Percentiles rank a stretch among this genome's conserved stretches.
Evolutionary conservation across 495 filamentous ascomycete species (phyloP).

Genomic region (Aspergillus asperescens): DNA sequence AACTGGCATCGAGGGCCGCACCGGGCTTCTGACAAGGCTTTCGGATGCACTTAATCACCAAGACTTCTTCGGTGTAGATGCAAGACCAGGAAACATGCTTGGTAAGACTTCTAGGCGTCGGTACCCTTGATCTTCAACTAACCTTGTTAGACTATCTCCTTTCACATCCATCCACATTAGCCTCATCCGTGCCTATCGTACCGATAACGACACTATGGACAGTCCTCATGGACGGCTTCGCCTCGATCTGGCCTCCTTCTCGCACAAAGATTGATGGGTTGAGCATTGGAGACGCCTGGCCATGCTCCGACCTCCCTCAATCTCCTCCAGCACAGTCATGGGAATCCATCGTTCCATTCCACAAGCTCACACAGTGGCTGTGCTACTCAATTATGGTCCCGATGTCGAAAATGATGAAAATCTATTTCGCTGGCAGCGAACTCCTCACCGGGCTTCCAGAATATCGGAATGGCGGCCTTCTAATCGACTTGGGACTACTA

Average conservation of each 20-base stretch:
- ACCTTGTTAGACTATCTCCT: slow-evolving; percentile 72
- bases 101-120: slow-evolving; percentile 48
- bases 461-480: slow-evolving; percentile 63
- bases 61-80: slow-evolving; percentile 80
- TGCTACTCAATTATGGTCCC: slow-evolving; percentile 69
- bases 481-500: slow-evolving; percentile 62
- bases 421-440: slow-evolving; percentile 59
- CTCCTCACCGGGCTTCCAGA: slow-evolving; percentile 63
- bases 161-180: slow-evolving; percentile 81
- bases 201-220: slow-evolving; percentile 89
- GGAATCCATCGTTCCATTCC: slow-evolving; percentile 89
- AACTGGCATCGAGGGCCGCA: slow-evolving; percentile 80
- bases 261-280: slow-evolving; percentile 85
- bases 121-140: neutral
- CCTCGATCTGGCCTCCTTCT: slow-evolving; percentile 82
- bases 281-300: slow-evolving; percentile 92
- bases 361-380: slow-evolving; percentile 73
- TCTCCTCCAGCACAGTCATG: slow-evolving; percentile 69
- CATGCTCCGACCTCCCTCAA: slow-evolving; percentile 72
- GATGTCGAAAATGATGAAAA: slow-evolving; percentile 57
- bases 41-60: slow-evolving; percentile 72
- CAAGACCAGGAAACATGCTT: slow-evolving; percentile 89
- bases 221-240: slow-evolving; percentile 80
- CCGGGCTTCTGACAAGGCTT: slow-evolving; percentile 72
- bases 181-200: slow-evolving; percentile 80